Base-by-base conservation (phyloP, 306 rosid species). In the Arachis stenosperma region DNA sequence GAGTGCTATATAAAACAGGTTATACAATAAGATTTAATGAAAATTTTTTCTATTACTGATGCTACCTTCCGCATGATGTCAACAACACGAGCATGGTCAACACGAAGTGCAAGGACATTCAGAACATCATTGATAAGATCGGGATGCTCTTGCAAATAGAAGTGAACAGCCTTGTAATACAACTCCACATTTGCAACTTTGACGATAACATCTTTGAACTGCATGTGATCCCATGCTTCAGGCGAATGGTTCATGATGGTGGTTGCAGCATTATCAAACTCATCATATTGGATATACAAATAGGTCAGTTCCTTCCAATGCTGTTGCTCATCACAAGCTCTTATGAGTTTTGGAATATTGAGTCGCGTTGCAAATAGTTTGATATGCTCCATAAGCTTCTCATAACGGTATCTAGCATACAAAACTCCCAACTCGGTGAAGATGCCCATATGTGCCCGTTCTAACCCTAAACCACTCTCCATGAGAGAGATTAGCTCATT, bases 141-240 rank as follows among this genome's bases (percentile, higher is more conserved):
- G 0, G 99, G 99, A 70, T 95, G 99, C 83, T 95, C 99, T 87
- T 91, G 96, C 91, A 91, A 88, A 84, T 95, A 95, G 82, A 95
- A 95, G 81, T 95, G 99, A 75, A 95, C 99, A 50, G 98, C 90
- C 90, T 95, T 95, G 66, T 95, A 91, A 74, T 95, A 91, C 69
- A 95, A 75, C 87, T 95, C 99, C 74, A 95, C 99, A 67, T 87
- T 95, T 41, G 96, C 99, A 84, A 95, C 98, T 88, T 95, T 95
- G 52, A 85, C 98, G 8, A 87, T 59, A 71, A 95, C 98, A 70
- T 95, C 98, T 81, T 95, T 95, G 75, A 95, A 95, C 73, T 91
- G 99, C 99, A 95, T 91, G 85, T 91, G 99, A 81, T 95, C 99
- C 99, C 99, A 95, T 74, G 99, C 99, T 86, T 95, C 99, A 22